phyloP scores from a whole-genome alignment of 2,329 filamentous ascomycete species.

The Penicillium griseofulvum region DNA sequence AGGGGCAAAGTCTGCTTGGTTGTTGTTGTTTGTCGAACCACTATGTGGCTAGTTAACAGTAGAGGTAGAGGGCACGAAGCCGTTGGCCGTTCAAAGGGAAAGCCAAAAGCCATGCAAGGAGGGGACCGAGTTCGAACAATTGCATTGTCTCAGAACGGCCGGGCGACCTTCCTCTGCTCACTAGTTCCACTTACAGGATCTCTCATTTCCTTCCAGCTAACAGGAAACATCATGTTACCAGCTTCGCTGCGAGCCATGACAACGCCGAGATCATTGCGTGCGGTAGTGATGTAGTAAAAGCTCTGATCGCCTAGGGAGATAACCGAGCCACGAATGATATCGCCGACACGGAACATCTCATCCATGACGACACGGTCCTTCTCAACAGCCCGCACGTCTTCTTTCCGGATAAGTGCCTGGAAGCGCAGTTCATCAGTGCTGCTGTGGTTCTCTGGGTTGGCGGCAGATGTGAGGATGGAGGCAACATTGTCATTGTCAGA shows the following conservation, averaged over 20 bases:
- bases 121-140: neutral
- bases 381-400: conserved; percentile 92
- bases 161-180: conserved; percentile 88
- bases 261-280: conserved; percentile 86
- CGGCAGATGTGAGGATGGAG: conserved; percentile 38
- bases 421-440: conserved; percentile 65
- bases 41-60: neutral
- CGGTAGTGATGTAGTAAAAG: conserved; percentile 93
- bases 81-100: neutral
- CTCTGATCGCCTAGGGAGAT: conserved; percentile 90
- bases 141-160: conserved; percentile 67
- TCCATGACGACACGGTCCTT: conserved; percentile 91
- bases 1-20: neutral
- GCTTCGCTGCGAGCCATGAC: conserved; percentile 87
- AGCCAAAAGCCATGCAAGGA: neutral
- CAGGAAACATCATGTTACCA: conserved; percentile 86
- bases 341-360: conserved; percentile 87
- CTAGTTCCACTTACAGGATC: conserved; percentile 74
- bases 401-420: conserved; percentile 78
- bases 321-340: conserved; percentile 83
- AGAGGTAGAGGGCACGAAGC: neutral
- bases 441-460: conserved; percentile 42
- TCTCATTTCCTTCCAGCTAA: conserved; percentile 92
- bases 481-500: conserved; percentile 41
- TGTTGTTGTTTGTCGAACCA: neutral